Conservation (phyloP, 2,329 filamentous ascomycete genomes). For the Hypoxylon sp. region DNA sequence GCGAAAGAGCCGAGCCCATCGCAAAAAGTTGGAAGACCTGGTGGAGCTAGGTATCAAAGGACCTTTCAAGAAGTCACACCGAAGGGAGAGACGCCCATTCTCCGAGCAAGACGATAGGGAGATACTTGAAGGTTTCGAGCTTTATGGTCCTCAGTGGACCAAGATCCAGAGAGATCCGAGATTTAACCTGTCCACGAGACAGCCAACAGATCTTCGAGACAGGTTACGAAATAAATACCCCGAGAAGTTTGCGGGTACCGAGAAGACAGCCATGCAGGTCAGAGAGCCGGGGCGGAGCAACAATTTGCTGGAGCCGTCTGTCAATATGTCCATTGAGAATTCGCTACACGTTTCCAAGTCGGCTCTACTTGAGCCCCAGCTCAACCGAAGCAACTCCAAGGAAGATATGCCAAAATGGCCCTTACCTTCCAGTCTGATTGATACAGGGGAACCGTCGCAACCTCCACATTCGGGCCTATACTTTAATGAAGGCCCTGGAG, state of each 20-base stretch:
- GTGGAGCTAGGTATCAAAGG: constrained; percentile 70
- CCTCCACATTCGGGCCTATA: constrained; percentile 57
- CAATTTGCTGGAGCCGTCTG: constrained; percentile 63
- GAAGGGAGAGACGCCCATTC: constrained; percentile 71
- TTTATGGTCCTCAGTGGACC: constrained; percentile 74
- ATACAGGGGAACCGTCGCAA: constrained; percentile 52
- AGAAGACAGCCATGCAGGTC: constrained; percentile 65
- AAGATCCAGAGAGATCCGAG: constrained; percentile 71
- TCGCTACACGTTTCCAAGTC: constrained; percentile 57
- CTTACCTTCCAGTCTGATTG: constrained; percentile 50
- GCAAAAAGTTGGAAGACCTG: constrained; percentile 68
- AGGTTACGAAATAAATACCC: constrained; percentile 74
- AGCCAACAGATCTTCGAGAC: constrained; percentile 73
- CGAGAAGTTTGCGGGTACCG: constrained; percentile 67
- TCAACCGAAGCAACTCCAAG: constrained; percentile 57
- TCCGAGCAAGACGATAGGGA: constrained; percentile 72
- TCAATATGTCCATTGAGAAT: constrained; percentile 63
- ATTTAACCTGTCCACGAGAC: constrained; percentile 69
- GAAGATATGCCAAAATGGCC: constrained; percentile 64
- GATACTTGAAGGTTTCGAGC: constrained; percentile 70
- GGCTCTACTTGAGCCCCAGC: constrained; percentile 56
- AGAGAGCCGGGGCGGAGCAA: constrained; percentile 58
- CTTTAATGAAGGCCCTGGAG: constrained; percentile 57
- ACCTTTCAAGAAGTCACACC: constrained; percentile 72
- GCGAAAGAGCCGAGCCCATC: constrained; percentile 66